These are phyloP conservation scores for Kalmusia sp. DNA, from an alignment of 2,329 filamentous ascomycete species.

Conservation along the genomic window DNA sequence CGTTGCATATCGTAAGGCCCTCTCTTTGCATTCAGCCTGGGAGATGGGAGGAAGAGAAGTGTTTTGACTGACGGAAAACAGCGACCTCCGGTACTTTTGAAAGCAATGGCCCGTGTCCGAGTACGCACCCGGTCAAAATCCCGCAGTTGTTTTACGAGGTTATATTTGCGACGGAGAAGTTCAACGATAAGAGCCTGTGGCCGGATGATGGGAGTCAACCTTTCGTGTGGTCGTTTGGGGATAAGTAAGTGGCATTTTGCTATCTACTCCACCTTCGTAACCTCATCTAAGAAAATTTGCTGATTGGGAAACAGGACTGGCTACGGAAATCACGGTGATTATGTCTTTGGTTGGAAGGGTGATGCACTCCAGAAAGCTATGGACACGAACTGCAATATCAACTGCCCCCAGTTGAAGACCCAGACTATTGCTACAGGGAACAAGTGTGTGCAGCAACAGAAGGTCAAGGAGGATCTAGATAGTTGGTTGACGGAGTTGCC, in stretches of 20 bases:
- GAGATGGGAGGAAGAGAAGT: background rate
- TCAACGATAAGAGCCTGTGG: conserved; percentile 27
- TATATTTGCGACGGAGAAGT: conserved; percentile 44
- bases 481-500: conserved; percentile 65
- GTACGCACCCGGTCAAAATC: conserved; percentile 52
- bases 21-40: background rate
- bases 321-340: conserved; percentile 59
- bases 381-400: conserved; percentile 40
- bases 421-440: conserved; percentile 56
- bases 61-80: background rate
- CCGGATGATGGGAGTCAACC: conserved; percentile 37
- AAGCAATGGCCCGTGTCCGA: conserved; percentile 59
- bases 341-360: conserved; percentile 60
- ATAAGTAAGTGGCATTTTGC: conserved; percentile 39
- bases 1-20: conserved; percentile 37
- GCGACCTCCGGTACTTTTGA: conserved; percentile 26
- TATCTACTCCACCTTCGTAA: background rate
- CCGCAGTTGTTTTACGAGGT: conserved; percentile 31
- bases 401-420: conserved; percentile 51
- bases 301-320: conserved; percentile 50
- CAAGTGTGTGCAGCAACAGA: conserved; percentile 66
- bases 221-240: conserved; percentile 36
- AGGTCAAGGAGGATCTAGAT: conserved; percentile 79
- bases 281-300: conserved; percentile 12
- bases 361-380: conserved; percentile 53